Base-by-base conservation (phyloP, 2,329 filamentous ascomycete species). In the Metarhizium rileyi region DNA sequence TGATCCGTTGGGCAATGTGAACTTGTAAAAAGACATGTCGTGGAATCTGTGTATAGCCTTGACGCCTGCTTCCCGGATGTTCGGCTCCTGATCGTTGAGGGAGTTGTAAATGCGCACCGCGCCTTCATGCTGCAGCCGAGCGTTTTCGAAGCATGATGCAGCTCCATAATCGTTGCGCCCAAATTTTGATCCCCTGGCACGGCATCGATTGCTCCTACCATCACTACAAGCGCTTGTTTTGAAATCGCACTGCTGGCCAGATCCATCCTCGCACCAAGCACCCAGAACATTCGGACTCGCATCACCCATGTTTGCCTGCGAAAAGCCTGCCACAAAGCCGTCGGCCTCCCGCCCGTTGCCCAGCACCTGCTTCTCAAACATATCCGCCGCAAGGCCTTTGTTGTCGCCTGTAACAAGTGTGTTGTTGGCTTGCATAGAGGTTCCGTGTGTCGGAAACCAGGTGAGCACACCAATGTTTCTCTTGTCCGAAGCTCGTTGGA, bases 391-490 rank as follows among this genome's bases (percentile, higher is more conserved):
- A 5, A 95, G 85, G 5, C 90, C 90, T 69, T 96, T 95, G 72
- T 96, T 96, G 65, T 96, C 90, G 26, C 88, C 90, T 3, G 87
- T 84, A 44, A 94, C 81, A 6, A 95, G 74, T 0, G 89, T 95
- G 67, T 95, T 95, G 69, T 95, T 95, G 46, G 86, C 86, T 47
- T 89, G 80, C 73, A 95, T 83, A 2, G 88, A 94, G 0, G 90
- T 96, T 35, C 89, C 89, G 65, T 96, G 90, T 0, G 90, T 88
- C 2, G 90, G 81, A 63, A 91, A 95, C 86, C 90, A 96, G 14
- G 87, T 91, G 53, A 96, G 66, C 3, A 93, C 72, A n/a, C 87
- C 90, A 35, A 88, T 80, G 47, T 83, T 83, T 66, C 86, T 87
- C 48, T 78, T 75, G 59, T 91, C 86, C 1, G 78, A 81, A 2